phyloP scores from a whole-genome alignment of 306 rosid species.

The Begonia loranthoides region DNA sequence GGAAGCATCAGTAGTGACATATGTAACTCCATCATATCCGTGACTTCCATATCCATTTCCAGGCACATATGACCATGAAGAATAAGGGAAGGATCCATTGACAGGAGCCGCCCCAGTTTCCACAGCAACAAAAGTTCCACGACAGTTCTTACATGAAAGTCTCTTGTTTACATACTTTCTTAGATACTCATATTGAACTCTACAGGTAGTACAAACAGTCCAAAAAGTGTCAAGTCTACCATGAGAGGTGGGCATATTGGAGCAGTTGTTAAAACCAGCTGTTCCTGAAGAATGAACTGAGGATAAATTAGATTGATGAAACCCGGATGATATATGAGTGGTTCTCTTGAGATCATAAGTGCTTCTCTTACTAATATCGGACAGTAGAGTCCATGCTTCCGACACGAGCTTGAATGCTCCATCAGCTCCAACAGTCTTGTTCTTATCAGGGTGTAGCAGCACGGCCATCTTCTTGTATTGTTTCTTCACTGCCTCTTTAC shows the following conservation, averaged over 20 bases:
- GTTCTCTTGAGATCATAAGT: constrained; percentile 69
- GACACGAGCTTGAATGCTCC: constrained; percentile 96
- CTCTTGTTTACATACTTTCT: constrained; percentile 95
- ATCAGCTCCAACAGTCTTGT: constrained; percentile 87
- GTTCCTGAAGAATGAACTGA: constrained; percentile 44
- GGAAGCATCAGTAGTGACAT: constrained; percentile 51
- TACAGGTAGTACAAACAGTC: constrained; percentile 96
- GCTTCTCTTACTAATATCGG: constrained; percentile 49
- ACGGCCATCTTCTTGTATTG: constrained; percentile 86
- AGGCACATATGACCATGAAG: constrained; percentile 66
- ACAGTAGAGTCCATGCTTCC: constrained; percentile 84
- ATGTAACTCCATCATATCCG: constrained; percentile 63
- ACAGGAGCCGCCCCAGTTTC: constrained; percentile 94
- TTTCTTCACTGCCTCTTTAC: constrained; percentile 72
- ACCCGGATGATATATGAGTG: constrained; percentile 30
- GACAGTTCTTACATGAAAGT: constrained; percentile 94
- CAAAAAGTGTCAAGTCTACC: constrained; percentile 74
- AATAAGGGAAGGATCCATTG: constrained; percentile 83
- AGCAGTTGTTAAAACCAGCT: constrained; percentile 38
- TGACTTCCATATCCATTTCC: constrained; percentile 67
- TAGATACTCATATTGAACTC: constrained; percentile 94
- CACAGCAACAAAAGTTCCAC: constrained; percentile 71
- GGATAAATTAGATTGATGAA: constrained; percentile 46
- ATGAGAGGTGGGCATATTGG: constrained; percentile 41
- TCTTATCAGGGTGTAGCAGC: constrained; percentile 95